These are phyloP conservation scores for Termitomyces sp. DNA, from an alignment of 768 basidiomycete genomes.

Conservation along the genomic window DNA sequence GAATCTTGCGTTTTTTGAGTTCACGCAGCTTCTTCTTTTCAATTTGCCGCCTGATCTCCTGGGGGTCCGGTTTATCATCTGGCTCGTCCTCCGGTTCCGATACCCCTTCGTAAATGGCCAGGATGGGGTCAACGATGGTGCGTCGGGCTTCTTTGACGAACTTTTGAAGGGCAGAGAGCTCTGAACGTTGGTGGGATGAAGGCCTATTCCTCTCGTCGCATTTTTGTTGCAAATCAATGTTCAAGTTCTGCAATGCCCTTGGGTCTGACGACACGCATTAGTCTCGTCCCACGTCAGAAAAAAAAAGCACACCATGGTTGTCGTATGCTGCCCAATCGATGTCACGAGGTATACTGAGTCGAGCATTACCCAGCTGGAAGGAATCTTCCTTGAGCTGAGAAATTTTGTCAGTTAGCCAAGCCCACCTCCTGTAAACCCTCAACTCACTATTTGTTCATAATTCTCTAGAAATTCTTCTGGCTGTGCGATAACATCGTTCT, in stretches of 20 bases:
- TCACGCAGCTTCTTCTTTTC: slow-evolving; percentile 50
- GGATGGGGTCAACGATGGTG: slow-evolving; percentile 45
- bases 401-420: neutral
- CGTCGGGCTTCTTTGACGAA: slow-evolving; percentile 30
- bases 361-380: slow-evolving; percentile 38
- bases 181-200: slow-evolving; percentile 7
- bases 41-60: slow-evolving; percentile 34
- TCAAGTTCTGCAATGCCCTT: slow-evolving; percentile 42
- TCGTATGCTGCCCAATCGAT: slow-evolving; percentile 62
- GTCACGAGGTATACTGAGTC: slow-evolving; percentile 36
- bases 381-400: slow-evolving; percentile 7
- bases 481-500: slow-evolving; percentile 27
- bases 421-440: neutral
- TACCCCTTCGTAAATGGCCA: slow-evolving; percentile 25
- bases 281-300: neutral
- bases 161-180: slow-evolving; percentile 15
- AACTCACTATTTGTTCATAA: slow-evolving; percentile 28
- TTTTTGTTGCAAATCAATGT: slow-evolving; percentile 27
- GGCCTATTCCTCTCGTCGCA: slow-evolving; percentile 22
- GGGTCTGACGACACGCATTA: slow-evolving; percentile 37
- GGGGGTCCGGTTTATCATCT: slow-evolving; percentile 32
- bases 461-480: slow-evolving; percentile 27
- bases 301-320: slow-evolving; percentile 39
- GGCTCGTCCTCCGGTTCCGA: slow-evolving; percentile 32
- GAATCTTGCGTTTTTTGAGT: slow-evolving; percentile 48